Evolutionary conservation across 345 rosid genomes (phyloP).

Genomic region (Eutrema heterophyllum): DNA sequence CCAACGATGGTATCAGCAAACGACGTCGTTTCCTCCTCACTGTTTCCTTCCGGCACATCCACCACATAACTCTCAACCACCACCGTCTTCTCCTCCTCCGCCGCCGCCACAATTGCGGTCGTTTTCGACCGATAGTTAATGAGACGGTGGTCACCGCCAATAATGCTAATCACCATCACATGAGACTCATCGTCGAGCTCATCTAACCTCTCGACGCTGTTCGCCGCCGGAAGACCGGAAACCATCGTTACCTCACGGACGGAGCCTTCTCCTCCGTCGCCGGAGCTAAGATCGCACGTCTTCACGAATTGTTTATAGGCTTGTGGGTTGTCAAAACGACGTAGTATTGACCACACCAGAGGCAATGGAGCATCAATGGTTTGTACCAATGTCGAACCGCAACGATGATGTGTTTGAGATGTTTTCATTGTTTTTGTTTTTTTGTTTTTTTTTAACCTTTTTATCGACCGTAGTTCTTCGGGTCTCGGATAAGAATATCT

Average conservation of each 20-base stretch:
- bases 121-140: constrained; percentile 52
- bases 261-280: constrained; percentile 47
- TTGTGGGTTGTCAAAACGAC: constrained; percentile 59
- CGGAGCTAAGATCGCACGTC: constrained; percentile 46
- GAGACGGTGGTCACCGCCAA: constrained; percentile 71
- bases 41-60: constrained; percentile 57
- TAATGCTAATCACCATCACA: constrained; percentile 47
- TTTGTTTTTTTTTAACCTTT: neutral
- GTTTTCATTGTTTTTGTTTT: neutral
- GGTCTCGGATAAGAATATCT: neutral
- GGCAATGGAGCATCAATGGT: constrained; percentile 51
- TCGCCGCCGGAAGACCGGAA: constrained; percentile 54
- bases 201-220: constrained; percentile 57
- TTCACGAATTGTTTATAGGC: constrained; percentile 63
- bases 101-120: constrained; percentile 36
- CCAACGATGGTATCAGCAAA: constrained; percentile 55
- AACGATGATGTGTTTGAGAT: constrained; percentile 31
- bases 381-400: constrained; percentile 48
- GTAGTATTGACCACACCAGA: constrained; percentile 64
- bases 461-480: neutral
- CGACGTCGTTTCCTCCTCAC: constrained; percentile 49
- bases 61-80: constrained; percentile 72
- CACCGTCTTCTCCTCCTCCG: constrained; percentile 35
- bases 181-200: constrained; percentile 58
- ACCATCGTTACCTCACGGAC: constrained; percentile 49